phyloP scores from a whole-genome alignment of 352 stramenopile species.

The Phytophthora tubulina region DNA sequence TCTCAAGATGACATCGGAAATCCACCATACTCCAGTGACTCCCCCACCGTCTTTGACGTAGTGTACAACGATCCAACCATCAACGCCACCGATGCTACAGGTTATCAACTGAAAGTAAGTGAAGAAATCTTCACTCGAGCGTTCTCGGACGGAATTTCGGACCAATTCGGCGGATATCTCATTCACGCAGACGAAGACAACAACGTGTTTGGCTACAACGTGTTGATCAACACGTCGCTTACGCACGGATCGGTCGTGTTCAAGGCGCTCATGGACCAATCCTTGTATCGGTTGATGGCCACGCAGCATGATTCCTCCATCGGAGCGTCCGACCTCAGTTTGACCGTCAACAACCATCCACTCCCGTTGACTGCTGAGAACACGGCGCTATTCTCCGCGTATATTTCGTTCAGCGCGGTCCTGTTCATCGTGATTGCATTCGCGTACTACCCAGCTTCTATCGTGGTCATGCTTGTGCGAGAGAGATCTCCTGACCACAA shows the following conservation, averaged over 20 bases:
- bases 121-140: conserved; percentile 50
- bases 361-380: conserved; percentile 53
- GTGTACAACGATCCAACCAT: conserved; percentile 41
- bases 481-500: conserved; percentile 92
- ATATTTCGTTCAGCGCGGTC: conserved; percentile 58
- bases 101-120: conserved; percentile 43
- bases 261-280: conserved; percentile 62
- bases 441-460: conserved; percentile 87
- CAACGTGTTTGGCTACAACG: conserved; percentile 54
- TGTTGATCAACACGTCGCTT: conserved; percentile 61
- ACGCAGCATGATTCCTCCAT: conserved; percentile 24
- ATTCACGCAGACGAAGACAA: conserved; percentile 33
- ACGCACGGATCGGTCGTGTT: conserved; percentile 57
- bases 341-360: conserved; percentile 61
- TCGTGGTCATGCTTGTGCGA: conserved; percentile 94
- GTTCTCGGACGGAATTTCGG: conserved; percentile 33
- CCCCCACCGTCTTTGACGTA: conserved; percentile 56
- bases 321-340: conserved; percentile 16
- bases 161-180: conserved; percentile 55
- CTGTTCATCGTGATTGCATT: conserved; percentile 91
- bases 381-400: conserved; percentile 50
- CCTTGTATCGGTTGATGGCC: conserved; percentile 51
- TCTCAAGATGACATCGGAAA: conserved; percentile 23
- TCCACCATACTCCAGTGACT: conserved; percentile 34
- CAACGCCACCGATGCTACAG: conserved; percentile 40